Conservation (phyloP, 1,139 yeast genomes). For the Hemisphaericaspora xylofermentans region DNA sequence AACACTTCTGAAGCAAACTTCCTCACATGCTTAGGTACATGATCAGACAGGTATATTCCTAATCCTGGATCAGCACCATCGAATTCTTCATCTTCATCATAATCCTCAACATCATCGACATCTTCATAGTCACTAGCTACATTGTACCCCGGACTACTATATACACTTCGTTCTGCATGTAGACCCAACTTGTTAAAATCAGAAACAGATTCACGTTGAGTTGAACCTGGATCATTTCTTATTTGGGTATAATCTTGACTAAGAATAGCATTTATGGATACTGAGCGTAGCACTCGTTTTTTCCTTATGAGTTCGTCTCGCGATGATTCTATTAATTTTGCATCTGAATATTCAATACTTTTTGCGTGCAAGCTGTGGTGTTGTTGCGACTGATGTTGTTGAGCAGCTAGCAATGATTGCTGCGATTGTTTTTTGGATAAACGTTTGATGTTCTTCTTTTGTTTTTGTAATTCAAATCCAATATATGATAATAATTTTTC, state of each 20-base stretch:
- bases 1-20: conserved; percentile 42
- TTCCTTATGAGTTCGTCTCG: conserved; percentile 43
- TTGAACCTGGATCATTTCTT: neutral
- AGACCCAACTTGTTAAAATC: conserved; percentile 5
- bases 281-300: conserved; percentile 46
- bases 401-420: conserved; percentile 10
- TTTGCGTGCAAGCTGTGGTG: conserved; percentile 8
- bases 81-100: conserved; percentile 13
- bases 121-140: conserved; percentile 11
- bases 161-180: neutral
- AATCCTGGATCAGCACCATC: conserved; percentile 5
- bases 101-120: conserved; percentile 17
- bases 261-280: conserved; percentile 43
- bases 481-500: conserved; percentile 57
- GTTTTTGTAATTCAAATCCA: conserved; percentile 56
- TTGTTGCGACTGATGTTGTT: conserved; percentile 7
- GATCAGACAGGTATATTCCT: conserved; percentile 7
- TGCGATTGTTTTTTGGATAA: conserved; percentile 39
- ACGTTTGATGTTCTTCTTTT: conserved; percentile 43
- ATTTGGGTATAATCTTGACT: conserved; percentile 27
- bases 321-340: conserved; percentile 48
- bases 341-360: conserved; percentile 53
- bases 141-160: conserved; percentile 8
- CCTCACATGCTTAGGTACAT: conserved; percentile 19
- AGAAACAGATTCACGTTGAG: neutral